Conservation (phyloP, 129 eudicot species). For the Artemisia argyi region DNA sequence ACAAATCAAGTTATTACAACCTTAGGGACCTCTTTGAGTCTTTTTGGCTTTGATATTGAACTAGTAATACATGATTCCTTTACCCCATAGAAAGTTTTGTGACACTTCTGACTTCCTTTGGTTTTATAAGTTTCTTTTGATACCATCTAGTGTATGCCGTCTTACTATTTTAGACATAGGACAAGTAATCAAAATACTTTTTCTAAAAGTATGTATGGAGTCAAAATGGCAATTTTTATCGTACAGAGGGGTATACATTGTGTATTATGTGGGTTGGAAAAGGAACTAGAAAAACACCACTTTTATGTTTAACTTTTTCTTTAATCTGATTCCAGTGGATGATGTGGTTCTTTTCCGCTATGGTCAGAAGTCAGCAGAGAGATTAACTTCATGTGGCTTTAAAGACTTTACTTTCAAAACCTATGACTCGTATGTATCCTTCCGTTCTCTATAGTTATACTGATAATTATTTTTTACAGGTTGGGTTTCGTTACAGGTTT, state of each 20-base stretch:
- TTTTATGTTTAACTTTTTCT: conserved; percentile 3
- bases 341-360: conserved; percentile 73
- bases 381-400: conserved; percentile 60
- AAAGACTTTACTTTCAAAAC: conserved; percentile 65
- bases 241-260: neutral
- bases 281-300: neutral
- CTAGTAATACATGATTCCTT: too few species aligned
- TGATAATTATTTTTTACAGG: neutral
- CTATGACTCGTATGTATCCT: conserved; percentile 56
- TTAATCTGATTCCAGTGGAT: conserved; percentile 57
- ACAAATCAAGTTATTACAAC: too few species aligned
- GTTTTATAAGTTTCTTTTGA: too few species aligned
- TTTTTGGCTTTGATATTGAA: too few species aligned
- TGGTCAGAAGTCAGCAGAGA: conserved; percentile 72
- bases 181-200: neutral
- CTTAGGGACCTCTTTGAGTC: too few species aligned
- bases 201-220: neutral
- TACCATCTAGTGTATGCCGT: too few species aligned
- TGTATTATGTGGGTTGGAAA: neutral
- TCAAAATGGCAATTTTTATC: neutral
- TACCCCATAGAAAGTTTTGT: too few species aligned
- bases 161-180: neutral
- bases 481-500: neutral
- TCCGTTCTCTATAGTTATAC: neutral
- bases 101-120: too few species aligned